Conservation (phyloP, 306 rosid genomes). For the Corylus americana region DNA sequence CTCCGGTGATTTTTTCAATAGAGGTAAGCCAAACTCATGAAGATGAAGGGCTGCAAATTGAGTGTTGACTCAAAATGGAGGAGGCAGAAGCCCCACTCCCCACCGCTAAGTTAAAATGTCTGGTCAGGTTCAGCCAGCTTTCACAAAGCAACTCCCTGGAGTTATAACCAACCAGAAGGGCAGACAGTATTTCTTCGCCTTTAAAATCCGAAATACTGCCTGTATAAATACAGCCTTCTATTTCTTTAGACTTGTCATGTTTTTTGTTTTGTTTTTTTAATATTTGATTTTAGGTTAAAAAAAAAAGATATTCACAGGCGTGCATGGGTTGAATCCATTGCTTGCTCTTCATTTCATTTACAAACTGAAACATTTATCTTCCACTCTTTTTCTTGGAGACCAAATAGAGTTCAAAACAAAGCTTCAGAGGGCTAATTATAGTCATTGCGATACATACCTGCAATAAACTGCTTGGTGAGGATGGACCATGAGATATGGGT, state of each 20-base stretch:
- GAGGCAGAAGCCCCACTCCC: neutral
- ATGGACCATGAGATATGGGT: slow-evolving; percentile 76
- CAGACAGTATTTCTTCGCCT: no score
- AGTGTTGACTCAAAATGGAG: neutral
- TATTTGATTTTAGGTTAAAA: neutral
- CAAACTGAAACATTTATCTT: neutral
- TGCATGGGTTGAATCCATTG: no score
- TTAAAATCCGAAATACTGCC: neutral
- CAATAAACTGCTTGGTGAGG: slow-evolving; percentile 64
- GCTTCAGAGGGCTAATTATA: neutral
- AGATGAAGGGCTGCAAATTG: neutral
- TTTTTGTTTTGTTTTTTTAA: neutral
- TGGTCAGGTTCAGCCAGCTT: neutral
- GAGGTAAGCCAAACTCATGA: no score
- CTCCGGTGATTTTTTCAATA: no score
- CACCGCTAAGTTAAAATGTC: neutral
- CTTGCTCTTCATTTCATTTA: neutral
- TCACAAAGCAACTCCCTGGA: neutral
- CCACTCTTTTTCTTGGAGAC: neutral
- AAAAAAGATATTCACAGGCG: no score
- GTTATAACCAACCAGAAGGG: neutral
- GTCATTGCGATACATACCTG: slow-evolving; percentile 46
- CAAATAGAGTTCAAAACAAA: neutral
- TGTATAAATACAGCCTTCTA: neutral
- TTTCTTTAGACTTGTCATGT: neutral